These are phyloP conservation scores for Angophora floribunda DNA, from an alignment of 345 rosid genomes.

Conservation along the genomic window DNA sequence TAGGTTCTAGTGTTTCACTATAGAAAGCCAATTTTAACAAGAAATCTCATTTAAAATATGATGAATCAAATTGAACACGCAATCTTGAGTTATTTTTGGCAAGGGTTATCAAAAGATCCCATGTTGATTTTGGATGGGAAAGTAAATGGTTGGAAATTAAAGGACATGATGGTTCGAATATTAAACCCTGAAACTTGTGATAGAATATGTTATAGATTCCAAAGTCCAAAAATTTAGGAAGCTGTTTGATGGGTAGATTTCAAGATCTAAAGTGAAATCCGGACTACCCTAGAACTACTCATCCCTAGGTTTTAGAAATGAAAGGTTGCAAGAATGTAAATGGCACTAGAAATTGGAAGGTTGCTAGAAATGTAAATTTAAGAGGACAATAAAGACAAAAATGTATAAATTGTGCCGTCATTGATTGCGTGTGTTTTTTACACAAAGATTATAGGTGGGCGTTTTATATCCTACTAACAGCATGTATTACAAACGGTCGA, in stretches of 20 bases:
- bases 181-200: background rate
- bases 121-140: too few relatives aligned
- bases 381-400: background rate
- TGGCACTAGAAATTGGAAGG: background rate
- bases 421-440: background rate
- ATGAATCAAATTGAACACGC: too few relatives aligned
- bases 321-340: background rate
- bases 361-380: background rate
- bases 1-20: too few relatives aligned
- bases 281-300: background rate
- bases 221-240: too few relatives aligned
- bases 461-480: background rate
- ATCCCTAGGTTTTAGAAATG: background rate
- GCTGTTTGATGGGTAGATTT: accelerated
- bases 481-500: background rate
- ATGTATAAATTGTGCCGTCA: background rate
- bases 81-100: too few relatives aligned
- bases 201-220: accelerated
- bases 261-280: background rate
- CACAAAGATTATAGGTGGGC: background rate
- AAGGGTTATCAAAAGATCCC: too few relatives aligned
- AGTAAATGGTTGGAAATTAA: too few relatives aligned
- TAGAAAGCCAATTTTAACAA: too few relatives aligned
- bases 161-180: too few relatives aligned
- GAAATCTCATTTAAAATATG: too few relatives aligned